Conservation (phyloP, 2,329 filamentous ascomycete genomes). For the Fusarium citri region DNA sequence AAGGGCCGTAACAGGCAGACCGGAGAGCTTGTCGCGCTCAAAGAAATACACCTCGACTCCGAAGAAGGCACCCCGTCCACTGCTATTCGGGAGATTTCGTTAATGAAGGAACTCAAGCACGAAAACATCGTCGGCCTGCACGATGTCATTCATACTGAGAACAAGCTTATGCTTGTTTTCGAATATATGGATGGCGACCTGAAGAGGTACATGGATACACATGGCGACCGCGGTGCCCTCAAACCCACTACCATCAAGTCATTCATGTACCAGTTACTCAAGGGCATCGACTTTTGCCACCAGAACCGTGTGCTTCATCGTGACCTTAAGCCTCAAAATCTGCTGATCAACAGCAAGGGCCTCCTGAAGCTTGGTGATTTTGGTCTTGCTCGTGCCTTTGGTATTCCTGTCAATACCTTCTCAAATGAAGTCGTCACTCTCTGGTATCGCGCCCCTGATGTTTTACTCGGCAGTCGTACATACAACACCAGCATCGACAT, state of each 20-base stretch:
- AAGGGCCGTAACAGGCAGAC: conserved; percentile 98
- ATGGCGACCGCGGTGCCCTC: conserved; percentile 88
- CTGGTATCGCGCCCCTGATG: conserved; percentile 97
- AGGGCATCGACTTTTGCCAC: conserved; percentile 97
- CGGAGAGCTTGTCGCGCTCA: conserved; percentile 94
- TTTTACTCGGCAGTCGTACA: conserved; percentile 90
- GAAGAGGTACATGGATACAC: conserved; percentile 98
- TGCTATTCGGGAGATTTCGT: conserved; percentile 96
- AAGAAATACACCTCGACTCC: conserved; percentile 98
- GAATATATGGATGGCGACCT: conserved; percentile 99
- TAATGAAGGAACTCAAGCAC: conserved; percentile 99
- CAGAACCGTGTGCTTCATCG: conserved; percentile 96
- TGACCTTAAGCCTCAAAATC: conserved; percentile 95
- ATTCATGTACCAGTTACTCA: conserved; percentile 98
- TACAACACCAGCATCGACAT: conserved; percentile 99
- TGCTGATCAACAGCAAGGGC: conserved; percentile 93
- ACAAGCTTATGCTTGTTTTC: conserved; percentile 99
- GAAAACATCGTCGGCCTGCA: conserved; percentile 97
- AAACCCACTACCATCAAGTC: conserved; percentile 95
- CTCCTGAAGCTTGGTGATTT: conserved; percentile 95
- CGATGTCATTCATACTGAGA: conserved; percentile 99
- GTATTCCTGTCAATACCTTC: conserved; percentile 97
- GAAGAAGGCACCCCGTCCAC: conserved; percentile 98
- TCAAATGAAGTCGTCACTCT: conserved; percentile 97
- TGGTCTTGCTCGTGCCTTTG: conserved; percentile 91